A percentile compares a stretch with the other conserved stretches of the same genome.
These are phyloP conservation scores for Scheffersomyces insectosa DNA, from an alignment of 1,139 yeast genomes.

Conservation along the genomic window DNA sequence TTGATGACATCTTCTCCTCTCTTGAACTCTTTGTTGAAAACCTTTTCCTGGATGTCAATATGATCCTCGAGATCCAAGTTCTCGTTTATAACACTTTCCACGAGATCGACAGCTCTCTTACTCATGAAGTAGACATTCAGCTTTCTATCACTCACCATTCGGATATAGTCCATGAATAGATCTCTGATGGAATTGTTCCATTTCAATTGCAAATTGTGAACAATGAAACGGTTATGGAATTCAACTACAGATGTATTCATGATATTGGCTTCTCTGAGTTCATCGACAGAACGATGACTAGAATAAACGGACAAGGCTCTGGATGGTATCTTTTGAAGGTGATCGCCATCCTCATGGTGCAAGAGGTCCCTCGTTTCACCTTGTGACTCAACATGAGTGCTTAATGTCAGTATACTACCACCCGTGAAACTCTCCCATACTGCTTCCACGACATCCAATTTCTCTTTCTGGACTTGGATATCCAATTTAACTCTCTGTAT, in stretches of 20 bases:
- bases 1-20: conserved; percentile 36
- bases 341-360: background rate
- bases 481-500: conserved; percentile 28
- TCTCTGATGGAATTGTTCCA: conserved; percentile 78
- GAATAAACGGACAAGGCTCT: conserved; percentile 28
- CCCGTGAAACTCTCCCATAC: conserved; percentile 21
- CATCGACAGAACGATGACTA: conserved; percentile 26
- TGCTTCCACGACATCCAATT: conserved; percentile 22
- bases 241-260: conserved; percentile 28
- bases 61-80: conserved; percentile 14
- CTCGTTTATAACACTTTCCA: conserved; percentile 38
- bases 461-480: conserved; percentile 34
- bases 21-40: conserved; percentile 12
- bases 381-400: conserved; percentile 14
- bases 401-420: conserved; percentile 10
- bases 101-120: conserved; percentile 69
- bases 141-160: conserved; percentile 56
- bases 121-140: conserved; percentile 64
- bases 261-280: conserved; percentile 31
- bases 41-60: conserved; percentile 13
- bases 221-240: conserved; percentile 75
- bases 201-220: conserved; percentile 73
- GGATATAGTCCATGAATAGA: conserved; percentile 60
- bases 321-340: conserved; percentile 6
- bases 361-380: background rate